Base-by-base conservation (phyloP, 1,284 basidiomycete species). In the Cutaneotrichosporon cyanovorans region DNA sequence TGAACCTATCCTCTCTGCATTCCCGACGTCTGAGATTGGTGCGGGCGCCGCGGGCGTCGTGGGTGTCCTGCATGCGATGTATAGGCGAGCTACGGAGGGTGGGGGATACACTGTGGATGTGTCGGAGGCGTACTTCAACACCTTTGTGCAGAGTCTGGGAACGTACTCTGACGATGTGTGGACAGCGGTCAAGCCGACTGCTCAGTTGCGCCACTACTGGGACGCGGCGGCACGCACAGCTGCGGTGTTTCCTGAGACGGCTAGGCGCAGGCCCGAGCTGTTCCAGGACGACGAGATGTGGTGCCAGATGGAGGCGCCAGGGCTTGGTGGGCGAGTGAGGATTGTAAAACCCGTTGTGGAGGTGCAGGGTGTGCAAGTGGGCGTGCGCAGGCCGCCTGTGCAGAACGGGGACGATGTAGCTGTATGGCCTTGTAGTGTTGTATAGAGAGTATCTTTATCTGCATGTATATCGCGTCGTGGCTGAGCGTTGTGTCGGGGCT, bases 371-470 rank as follows among this genome's bases (percentile, higher is more conserved):
- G 15, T 45, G 4, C 23, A n/a, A 7, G 23, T 45, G 11, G 36
- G 23, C 3, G 32, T 48, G 5, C 22, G 34, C 7, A 30, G 39
- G 1, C 45, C 41, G 5, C 35, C 46, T 2, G 30, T 40, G 30
- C 50, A 52, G 39, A 52, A 48, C 16, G 50, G 50, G 10, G 23
- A 42, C 21, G 46, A 52, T 23, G 34, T 45, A 2, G 50, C 50
- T 4, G 50, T 37, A 28, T 52, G 46, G 46, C 50, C 50, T 3
- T n/a, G 25, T 28, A 28, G 25, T 28, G 25, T 28, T 28, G 25
- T 28, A 28, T 28, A n/a, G n/a, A n/a, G 18, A 19, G 12, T 35
- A 37, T 18, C 20, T 10, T 33, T 10, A 14, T 37, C 14, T 38
- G 15, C 21, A 38, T 22, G 21, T 38, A 38, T 38, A n/a, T n/a